Conservation (phyloP, 1,139 yeast species). For the Meyerozyma carpophila region DNA sequence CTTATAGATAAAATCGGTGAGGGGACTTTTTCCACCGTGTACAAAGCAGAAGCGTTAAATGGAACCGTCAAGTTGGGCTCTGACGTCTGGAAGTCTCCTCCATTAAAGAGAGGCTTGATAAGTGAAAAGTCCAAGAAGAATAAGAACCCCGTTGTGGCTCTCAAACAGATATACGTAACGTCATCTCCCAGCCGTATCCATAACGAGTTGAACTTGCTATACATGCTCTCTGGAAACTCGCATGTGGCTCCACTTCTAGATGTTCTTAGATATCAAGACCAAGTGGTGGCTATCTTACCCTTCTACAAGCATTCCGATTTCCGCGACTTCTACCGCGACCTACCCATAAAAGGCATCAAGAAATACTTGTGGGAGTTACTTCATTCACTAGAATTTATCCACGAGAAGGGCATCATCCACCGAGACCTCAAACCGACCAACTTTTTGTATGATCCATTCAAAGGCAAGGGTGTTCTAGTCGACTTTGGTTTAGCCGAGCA, state of each 20-base stretch:
- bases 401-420: slow-evolving; percentile 71
- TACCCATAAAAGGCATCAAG: slow-evolving; percentile 75
- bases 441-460: slow-evolving; percentile 72
- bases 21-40: slow-evolving; percentile 89
- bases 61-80: slow-evolving; percentile 34
- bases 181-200: slow-evolving; percentile 88
- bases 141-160: slow-evolving; percentile 68
- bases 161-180: slow-evolving; percentile 90
- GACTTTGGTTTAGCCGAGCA: slow-evolving; percentile 90
- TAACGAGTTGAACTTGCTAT: slow-evolving; percentile 77
- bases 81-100: slow-evolving; percentile 45
- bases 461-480: slow-evolving; percentile 77
- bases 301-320: slow-evolving; percentile 90
- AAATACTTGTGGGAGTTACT: slow-evolving; percentile 76
- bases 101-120: slow-evolving; percentile 22
- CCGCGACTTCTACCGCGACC: slow-evolving; percentile 75
- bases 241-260: slow-evolving; percentile 87
- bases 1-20: slow-evolving; percentile 87
- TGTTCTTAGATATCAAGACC: slow-evolving; percentile 82
- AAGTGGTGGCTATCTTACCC: slow-evolving; percentile 88
- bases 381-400: slow-evolving; percentile 71
- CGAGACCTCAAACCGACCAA: slow-evolving; percentile 90
- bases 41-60: slow-evolving; percentile 73
- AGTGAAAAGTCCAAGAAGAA: slow-evolving; percentile 9
- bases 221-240: slow-evolving; percentile 60